Base-by-base conservation (phyloP, 208 protist genomes). In the Vickermania spadyakhi region DNA sequence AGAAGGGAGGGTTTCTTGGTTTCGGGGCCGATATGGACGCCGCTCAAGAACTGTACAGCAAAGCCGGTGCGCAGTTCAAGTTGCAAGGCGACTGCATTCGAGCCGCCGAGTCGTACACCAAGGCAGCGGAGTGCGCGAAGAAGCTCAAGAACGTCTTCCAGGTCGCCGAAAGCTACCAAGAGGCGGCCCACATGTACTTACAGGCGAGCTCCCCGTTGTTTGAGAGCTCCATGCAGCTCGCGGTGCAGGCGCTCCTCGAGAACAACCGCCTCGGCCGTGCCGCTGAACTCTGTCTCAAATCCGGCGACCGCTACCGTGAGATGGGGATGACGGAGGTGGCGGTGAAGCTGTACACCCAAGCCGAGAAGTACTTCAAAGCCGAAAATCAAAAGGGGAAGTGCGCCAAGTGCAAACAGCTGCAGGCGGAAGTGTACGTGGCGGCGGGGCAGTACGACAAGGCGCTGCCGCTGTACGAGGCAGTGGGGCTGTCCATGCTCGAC, bases 381-480 rank as follows among this genome's bases (percentile, higher is more conserved):
- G 86, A 96, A 52, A 77, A 95, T 63, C 70, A 84, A 54, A 83
- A 88, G 29, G 66, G 65, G 42, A 79, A 85, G 73, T 66, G 70
- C 23, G 72, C 93, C 58, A 82, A 75, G 59, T 96, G 91, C 51
- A 87, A 81, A 58, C 67, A 82, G n/a, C 80, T 82, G 31, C 81
- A 92, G 61, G 91, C 72, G 18, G 80, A 90, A 26, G 83, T 93
- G 49, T 86, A 83, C 64, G 85, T 76, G 36, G 73, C 84, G 52
- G 75, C 84, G 26, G 81, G 89, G 59, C 58, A 81, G 28, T 96
- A 82, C 68, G 84, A 85, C 45, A 80, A 91, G 66, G 73, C 86
- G 7, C 68, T 94, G 58, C 73, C 75, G 62, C 77, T 84, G 55
- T 96, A 86, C 70, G 91, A 96, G 68, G 73, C 75, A 29, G 59